Evolutionary conservation across 2,329 filamentous ascomycete genomes (phyloP), one percentile per base, ranked within the genome.

Genomic region (Xylariomycetidae sp.): DNA sequence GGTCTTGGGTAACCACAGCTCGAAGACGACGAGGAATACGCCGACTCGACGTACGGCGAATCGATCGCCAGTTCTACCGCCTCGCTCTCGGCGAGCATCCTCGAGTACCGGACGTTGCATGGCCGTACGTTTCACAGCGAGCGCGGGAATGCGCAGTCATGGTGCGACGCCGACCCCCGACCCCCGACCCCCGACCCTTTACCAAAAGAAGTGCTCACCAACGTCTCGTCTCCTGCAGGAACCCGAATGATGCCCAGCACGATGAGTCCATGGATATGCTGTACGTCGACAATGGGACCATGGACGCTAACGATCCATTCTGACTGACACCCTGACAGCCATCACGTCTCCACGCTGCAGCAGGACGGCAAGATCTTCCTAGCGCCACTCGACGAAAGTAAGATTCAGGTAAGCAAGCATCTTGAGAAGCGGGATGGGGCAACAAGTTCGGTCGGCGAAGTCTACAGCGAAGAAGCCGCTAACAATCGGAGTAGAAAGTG

Each of bases 41-140:
- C 48, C 44, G 42, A 56, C 45, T 54, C 51, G 6, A 43, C 51
- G 9, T 53, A 46, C 31, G 50, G 41, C 30, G 47, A 46, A 10
- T 48, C 53, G 24, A 48, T 39, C 29, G 48, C 45, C 14, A 56
- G 53, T 23, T 56, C 53, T 10, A 56, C 53, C 8, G 50, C 50
- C 13, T 56, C 53, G 5, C 29, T 56, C 15, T 52, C 45, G 5
- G 47, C 52, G 4, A 55, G 50, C 24, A 53, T 56, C 13, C 46
- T 55, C 6, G 46, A 56, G 29, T 56, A 56, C 32, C 48, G 53
- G 24, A 53, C 48, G 3, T 37, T 56, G 13, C 44, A 54, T 34
- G 53, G 53, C 19, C 48, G 53, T 34, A 56, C 48, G 7, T 56
- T 46, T 26, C 53, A 56, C 26, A 53, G 50, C 26, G 46, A 54